phyloP scores from a whole-genome alignment of 768 basidiomycete genomes.

The Podaxis rugospora region DNA sequence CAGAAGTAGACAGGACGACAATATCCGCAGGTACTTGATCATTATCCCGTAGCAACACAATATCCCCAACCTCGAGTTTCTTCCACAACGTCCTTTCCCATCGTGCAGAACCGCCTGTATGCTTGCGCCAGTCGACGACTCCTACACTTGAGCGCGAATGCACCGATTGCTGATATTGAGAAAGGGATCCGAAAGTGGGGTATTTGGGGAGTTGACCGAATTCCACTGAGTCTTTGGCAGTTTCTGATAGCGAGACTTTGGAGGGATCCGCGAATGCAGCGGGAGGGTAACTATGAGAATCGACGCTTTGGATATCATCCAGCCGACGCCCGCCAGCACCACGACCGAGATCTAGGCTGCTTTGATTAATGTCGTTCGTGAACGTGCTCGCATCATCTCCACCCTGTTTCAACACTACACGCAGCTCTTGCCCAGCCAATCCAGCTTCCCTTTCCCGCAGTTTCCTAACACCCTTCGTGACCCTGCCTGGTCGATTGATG shows the following conservation, averaged over 20 bases:
- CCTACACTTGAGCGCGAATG: constrained; percentile 56
- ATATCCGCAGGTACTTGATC: constrained; percentile 98
- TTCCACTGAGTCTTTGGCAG: constrained; percentile 26
- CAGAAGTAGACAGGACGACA: constrained; percentile 87
- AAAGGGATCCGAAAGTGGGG: constrained; percentile 31
- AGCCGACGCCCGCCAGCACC: constrained; percentile 49
- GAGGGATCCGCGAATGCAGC: constrained; percentile 28
- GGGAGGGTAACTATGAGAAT: constrained; percentile 65
- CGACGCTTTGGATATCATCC: constrained; percentile 67
- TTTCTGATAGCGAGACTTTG: constrained; percentile 32
- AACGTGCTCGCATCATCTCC: constrained; percentile 37
- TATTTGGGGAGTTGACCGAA: constrained; percentile 23
- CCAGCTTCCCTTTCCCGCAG: constrained; percentile 78
- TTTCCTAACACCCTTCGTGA: constrained; percentile 82
- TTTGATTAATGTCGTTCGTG: constrained; percentile 35
- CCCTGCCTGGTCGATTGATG: constrained; percentile 64
- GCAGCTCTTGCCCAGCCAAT: constrained; percentile 51
- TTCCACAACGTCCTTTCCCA: constrained; percentile 99
- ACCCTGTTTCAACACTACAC: constrained; percentile 57
- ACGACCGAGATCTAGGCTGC: constrained; percentile 35
- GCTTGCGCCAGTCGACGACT: constrained; percentile 78
- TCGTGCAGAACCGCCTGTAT: constrained; percentile 61
- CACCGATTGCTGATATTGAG: constrained; percentile 53
- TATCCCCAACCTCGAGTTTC: constrained; percentile 96
- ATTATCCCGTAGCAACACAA: constrained; percentile 86